These are phyloP conservation scores for Haematococcus lacustris DNA, from an alignment of 139 green algal genomes.

Conservation along the genomic window DNA sequence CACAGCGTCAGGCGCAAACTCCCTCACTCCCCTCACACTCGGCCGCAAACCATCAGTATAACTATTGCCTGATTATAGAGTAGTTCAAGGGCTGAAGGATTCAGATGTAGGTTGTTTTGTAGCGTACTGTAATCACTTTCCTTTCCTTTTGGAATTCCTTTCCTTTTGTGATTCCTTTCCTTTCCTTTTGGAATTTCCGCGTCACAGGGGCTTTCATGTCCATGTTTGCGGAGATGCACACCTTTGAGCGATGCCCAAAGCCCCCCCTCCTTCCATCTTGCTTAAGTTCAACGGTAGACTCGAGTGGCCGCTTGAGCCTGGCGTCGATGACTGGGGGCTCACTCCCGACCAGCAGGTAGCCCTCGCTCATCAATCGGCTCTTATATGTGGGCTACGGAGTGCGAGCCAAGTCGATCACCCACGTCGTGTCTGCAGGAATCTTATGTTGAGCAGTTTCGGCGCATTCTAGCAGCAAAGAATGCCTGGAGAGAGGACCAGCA, in stretches of 20 bases:
- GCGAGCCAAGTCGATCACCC: background rate
- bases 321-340: slow-evolving; percentile 45
- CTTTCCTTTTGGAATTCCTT: no score
- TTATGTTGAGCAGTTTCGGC: slow-evolving; percentile 44
- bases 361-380: background rate
- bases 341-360: slow-evolving; percentile 35
- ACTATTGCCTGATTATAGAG: no score
- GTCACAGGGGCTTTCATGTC: no score
- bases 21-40: no score
- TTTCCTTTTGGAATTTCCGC: no score
- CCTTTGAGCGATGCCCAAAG: slow-evolving; percentile 12
- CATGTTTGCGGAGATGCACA: no score
- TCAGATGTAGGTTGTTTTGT: no score
- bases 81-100: no score
- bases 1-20: no score
- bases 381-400: background rate
- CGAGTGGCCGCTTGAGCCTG: slow-evolving; percentile 2
- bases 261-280: background rate
- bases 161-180: no score
- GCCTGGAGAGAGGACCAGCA: slow-evolving; percentile 27
- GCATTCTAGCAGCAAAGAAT: slow-evolving; percentile 18
- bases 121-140: no score
- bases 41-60: no score
- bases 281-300: slow-evolving; percentile 14
- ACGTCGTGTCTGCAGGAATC: slow-evolving; percentile 23